A percentile compares a stretch with the other conserved stretches of the same genome.
phyloP scores from a whole-genome alignment of 2,329 filamentous ascomycete species.

The Ceratocystis colombiana region DNA sequence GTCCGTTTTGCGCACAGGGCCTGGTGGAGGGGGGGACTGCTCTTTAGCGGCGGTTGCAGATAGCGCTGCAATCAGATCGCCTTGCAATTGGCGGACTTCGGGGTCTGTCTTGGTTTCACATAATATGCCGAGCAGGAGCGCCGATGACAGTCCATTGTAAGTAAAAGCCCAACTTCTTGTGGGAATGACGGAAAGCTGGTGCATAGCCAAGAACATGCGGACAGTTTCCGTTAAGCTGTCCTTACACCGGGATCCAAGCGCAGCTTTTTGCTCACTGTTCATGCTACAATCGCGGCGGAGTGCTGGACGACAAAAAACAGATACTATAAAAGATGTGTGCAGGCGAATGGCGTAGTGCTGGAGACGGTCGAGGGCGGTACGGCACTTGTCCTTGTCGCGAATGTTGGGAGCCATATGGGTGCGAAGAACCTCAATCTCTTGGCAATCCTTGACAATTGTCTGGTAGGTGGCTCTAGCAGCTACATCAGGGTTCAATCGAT shows the following conservation, averaged over 20 bases:
- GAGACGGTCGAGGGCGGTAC: constrained; percentile 51
- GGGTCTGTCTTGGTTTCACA: constrained; percentile 54
- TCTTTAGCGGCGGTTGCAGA: constrained; percentile 57
- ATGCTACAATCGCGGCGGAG: constrained; percentile 47
- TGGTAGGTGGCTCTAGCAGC: constrained; percentile 41
- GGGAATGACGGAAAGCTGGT: constrained; percentile 55
- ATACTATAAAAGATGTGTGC: constrained; percentile 55
- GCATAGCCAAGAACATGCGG: constrained; percentile 59
- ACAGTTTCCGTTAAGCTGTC: constrained; percentile 54
- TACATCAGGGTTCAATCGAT: constrained; percentile 46
- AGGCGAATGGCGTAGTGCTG: constrained; percentile 56
- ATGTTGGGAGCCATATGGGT: constrained; percentile 43
- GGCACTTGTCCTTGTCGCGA: constrained; percentile 52
- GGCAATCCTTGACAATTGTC: constrained; percentile 49
- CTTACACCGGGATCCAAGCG: constrained; percentile 50
- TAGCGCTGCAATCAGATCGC: constrained; percentile 52
- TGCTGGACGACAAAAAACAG: constrained; percentile 54
- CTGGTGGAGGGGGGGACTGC: constrained; percentile 41
- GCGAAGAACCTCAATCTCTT: constrained; percentile 44
- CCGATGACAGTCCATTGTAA: constrained; percentile 56
- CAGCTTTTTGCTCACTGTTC: constrained; percentile 42
- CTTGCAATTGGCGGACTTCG: constrained; percentile 53
- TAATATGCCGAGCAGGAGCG: constrained; percentile 52
- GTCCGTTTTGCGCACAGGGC: constrained; percentile 45
- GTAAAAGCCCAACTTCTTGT: constrained; percentile 60